These are phyloP conservation scores for Glycine tomentella DNA, from an alignment of 306 rosid species.

Conservation along the genomic window DNA sequence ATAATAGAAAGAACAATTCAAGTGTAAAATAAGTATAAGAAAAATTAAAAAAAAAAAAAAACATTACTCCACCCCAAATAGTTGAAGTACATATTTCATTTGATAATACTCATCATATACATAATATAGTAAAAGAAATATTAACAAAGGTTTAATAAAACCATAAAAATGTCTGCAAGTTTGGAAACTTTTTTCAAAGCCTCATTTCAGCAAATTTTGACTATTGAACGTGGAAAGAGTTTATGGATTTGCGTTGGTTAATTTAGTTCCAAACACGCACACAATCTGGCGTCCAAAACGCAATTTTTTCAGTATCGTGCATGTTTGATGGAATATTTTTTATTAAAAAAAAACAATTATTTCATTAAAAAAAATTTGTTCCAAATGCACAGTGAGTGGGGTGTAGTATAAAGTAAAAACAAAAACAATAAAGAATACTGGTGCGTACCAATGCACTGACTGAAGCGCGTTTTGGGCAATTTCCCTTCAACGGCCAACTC, in stretches of 20 bases:
- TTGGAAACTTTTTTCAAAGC: no score
- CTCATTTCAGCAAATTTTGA: no score
- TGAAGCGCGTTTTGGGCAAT: constrained; percentile 71
- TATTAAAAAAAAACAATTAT: neutral
- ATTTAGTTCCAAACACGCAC: no score
- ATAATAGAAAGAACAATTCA: neutral
- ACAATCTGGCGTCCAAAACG: neutral
- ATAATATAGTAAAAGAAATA: neutral
- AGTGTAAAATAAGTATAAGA: no score
- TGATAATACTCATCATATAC: neutral
- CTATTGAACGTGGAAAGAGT: no score
- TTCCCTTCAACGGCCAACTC: constrained; percentile 61
- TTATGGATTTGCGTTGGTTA: no score
- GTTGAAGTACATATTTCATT: no score
- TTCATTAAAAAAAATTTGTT: neutral
- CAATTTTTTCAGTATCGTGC: neutral
- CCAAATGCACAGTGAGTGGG: no score
- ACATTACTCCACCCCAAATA: neutral
- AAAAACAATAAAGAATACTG: no score
- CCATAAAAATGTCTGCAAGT: neutral
- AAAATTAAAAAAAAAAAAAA: no score
- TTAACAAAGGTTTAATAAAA: neutral
- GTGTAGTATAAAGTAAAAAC: no score
- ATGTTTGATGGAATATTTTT: neutral
- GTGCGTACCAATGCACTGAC: constrained; percentile 78